Conservation (phyloP, 1,284 basidiomycete genomes). For the Naganishia sp. region DNA sequence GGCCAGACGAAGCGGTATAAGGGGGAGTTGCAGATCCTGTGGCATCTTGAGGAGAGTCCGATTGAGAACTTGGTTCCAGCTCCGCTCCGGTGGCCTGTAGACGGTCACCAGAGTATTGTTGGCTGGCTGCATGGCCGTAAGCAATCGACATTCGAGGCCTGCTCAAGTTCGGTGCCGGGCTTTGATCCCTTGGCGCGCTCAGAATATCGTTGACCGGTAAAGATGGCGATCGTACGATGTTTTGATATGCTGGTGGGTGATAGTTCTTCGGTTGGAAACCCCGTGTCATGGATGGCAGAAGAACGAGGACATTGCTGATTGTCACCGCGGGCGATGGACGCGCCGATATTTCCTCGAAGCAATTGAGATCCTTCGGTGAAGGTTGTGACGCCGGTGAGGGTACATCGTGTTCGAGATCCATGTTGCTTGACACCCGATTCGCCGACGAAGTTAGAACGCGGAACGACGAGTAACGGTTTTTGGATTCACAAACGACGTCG, state of each 20-base stretch:
- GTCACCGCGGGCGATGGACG: no score
- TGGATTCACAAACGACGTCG: no score
- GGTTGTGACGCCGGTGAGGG: neutral
- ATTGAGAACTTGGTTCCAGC: neutral
- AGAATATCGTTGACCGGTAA: neutral
- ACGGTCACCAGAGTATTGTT: neutral
- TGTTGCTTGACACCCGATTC: neutral
- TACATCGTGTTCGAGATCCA: neutral
- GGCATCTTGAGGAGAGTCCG: neutral
- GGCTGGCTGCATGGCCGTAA: constrained; percentile 18
- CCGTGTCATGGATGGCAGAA: constrained; percentile 32
- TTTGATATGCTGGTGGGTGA: constrained; percentile 15
- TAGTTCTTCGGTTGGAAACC: constrained; percentile 30
- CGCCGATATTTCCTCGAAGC: neutral
- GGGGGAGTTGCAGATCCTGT: constrained; percentile 8
- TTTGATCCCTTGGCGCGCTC: neutral
- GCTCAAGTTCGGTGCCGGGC: neutral
- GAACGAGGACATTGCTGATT: constrained; percentile 26
- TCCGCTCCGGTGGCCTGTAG: neutral
- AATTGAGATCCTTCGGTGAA: neutral
- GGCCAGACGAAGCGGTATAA: constrained; percentile 2
- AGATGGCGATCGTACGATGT: constrained; percentile 18
- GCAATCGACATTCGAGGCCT: constrained; percentile 5
- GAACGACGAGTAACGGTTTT: no score
- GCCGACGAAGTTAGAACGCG: neutral